Conservation (phyloP, 305 asterid species). For the Fraxinus greggii region DNA sequence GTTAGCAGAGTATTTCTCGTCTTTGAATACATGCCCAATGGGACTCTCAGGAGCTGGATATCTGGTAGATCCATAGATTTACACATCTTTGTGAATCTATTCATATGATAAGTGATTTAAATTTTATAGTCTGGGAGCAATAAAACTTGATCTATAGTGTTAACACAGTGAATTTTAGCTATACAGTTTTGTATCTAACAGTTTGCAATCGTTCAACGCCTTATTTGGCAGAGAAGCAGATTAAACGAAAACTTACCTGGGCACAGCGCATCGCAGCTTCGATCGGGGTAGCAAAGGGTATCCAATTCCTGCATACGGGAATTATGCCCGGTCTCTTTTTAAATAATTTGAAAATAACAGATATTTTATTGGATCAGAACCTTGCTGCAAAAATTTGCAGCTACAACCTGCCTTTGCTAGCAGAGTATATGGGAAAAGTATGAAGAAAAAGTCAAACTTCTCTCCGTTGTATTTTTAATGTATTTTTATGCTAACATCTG, state of each 20-base stretch:
- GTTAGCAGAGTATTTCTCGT: slow-evolving; percentile 75
- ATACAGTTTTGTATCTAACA: neutral
- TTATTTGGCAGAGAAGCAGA: slow-evolving; percentile 48
- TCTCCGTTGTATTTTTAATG: neutral
- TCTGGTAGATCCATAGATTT: slow-evolving; percentile 54
- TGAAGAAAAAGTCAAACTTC: neutral
- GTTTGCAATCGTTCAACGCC: slow-evolving; percentile 2
- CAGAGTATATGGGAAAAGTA: slow-evolving; percentile 58
- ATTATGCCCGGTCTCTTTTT: slow-evolving; percentile 65
- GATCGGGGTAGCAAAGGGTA: slow-evolving; percentile 87
- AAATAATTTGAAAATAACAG: slow-evolving; percentile 65
- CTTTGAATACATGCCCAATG: slow-evolving; percentile 76
- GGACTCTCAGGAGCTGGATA: slow-evolving; percentile 82
- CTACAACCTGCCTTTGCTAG: slow-evolving; percentile 65
- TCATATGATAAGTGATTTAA: neutral
- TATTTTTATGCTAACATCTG: neutral
- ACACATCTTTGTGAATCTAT: neutral
- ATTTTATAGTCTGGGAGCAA: slow-evolving; percentile 36
- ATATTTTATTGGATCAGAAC: slow-evolving; percentile 70
- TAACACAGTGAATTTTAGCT: neutral
- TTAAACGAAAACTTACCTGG: slow-evolving; percentile 65
- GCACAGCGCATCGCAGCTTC: slow-evolving; percentile 77
- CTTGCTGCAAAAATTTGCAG: slow-evolving; percentile 65
- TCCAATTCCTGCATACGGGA: slow-evolving; percentile 86
- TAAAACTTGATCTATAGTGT: slow-evolving; percentile 29